phyloP scores from a whole-genome alignment of 164 flowering plant genomes.

The Kalanchoe fedtschenkoi region DNA sequence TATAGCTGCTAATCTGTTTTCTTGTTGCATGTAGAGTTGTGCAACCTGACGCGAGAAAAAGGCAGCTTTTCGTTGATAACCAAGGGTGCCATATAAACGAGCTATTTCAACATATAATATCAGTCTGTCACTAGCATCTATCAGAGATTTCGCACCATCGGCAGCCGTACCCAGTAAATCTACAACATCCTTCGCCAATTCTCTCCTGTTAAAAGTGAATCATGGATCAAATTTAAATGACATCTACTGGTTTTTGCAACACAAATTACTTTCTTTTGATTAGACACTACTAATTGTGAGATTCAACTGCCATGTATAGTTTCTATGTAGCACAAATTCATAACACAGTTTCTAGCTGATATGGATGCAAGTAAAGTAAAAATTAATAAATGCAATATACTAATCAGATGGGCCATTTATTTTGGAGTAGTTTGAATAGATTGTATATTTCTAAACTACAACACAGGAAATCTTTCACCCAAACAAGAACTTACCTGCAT shows the following conservation, averaged over 20 bases:
- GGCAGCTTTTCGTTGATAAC: constrained; percentile 94
- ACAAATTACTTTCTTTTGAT: not conserved
- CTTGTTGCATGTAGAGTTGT: constrained; percentile 90
- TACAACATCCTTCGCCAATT: constrained; percentile 78
- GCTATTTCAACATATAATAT: constrained; percentile 89
- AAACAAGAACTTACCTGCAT: constrained; percentile 52
- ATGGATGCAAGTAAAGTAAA: not conserved
- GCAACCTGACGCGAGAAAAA: constrained; percentile 98
- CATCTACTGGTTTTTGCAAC: not conserved
- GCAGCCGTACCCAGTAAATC: constrained; percentile 89
- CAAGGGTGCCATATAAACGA: constrained; percentile 86
- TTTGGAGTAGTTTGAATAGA: not conserved
- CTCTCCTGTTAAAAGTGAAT: constrained; percentile 40
- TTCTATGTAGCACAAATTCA: not conserved
- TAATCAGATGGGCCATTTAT: not conserved
- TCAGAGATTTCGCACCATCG: constrained; percentile 94
- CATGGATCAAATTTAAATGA: not conserved
- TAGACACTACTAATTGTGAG: not conserved
- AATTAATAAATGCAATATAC: not conserved
- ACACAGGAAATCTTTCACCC: not conserved
- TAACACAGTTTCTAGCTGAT: not conserved
- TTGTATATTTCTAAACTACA: not conserved
- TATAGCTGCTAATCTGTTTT: constrained; percentile 72
- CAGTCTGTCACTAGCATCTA: constrained; percentile 89
- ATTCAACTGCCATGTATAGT: not conserved